Conservation (phyloP, 208 protist species). For the Histomonas meleagridis region DNA sequence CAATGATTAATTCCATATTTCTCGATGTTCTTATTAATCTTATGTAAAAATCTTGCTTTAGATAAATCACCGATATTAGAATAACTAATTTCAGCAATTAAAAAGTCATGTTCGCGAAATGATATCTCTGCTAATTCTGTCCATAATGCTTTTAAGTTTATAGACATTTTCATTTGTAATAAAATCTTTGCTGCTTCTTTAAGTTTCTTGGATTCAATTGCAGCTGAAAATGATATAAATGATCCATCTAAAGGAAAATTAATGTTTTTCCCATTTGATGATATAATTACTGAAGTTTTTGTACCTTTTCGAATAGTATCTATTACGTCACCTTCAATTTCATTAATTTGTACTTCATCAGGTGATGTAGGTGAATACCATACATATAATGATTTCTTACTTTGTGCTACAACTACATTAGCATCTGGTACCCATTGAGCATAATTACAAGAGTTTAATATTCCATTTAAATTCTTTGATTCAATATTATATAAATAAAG, state of each 20-base stretch:
- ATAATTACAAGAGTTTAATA: not conserved
- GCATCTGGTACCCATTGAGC: constrained; percentile 30
- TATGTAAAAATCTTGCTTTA: not conserved
- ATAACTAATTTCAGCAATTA: not conserved
- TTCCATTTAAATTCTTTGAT: not conserved
- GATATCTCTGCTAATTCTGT: not conserved
- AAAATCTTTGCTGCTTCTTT: not conserved
- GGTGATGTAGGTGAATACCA: not conserved
- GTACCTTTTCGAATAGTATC: not conserved
- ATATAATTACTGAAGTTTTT: not conserved
- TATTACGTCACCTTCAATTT: not conserved
- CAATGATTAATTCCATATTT: not conserved
- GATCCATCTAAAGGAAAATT: not conserved
- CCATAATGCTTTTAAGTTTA: not conserved
- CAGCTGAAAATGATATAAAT: constrained; percentile 22
- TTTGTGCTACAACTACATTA: not conserved
- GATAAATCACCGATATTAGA: not conserved
- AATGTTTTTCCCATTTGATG: not conserved
- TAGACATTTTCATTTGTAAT: not conserved
- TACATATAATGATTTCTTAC: not conserved
- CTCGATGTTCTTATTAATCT: not conserved
- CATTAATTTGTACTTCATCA: not conserved
- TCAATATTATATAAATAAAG: not conserved
- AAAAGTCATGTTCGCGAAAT: not conserved
- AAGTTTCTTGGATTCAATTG: constrained; percentile 8